Evolutionary conservation across 208 protist species (phyloP).

Genomic region (Leishmania major): DNA sequence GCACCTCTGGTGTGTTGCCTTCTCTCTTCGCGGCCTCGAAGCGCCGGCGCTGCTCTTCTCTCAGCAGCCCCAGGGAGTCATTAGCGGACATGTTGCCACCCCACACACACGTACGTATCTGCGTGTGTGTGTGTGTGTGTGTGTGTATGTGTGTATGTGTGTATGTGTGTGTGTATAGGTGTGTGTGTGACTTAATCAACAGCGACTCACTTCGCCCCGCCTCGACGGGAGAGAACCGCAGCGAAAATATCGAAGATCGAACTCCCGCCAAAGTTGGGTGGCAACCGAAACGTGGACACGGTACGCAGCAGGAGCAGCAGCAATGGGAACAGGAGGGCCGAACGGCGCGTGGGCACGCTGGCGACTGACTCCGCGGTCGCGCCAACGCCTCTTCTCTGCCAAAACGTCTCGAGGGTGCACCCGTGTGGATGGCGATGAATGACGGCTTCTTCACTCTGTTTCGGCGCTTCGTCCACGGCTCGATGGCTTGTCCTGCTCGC

Average conservation of each 20-base stretch:
- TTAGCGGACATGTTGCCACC: constrained; percentile 6
- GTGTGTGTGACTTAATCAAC: neutral
- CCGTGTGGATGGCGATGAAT: neutral
- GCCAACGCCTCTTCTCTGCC: neutral
- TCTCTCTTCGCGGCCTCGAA: constrained; percentile 28
- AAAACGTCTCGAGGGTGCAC: neutral
- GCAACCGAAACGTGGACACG: neutral
- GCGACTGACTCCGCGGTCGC: neutral
- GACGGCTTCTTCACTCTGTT: neutral
- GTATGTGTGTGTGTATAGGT: neutral
- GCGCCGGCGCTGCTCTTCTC: constrained; percentile 37
- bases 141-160: neutral
- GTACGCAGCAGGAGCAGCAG: neutral
- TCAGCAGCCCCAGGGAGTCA: constrained; percentile 19
- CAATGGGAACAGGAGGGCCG: neutral
- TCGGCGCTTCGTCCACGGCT: no score
- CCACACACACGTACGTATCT: neutral
- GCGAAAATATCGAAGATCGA: neutral
- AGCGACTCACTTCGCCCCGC: neutral
- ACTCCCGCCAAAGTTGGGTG: neutral
- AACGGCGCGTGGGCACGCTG: neutral
- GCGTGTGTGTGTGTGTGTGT: neutral
- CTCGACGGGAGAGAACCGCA: neutral
- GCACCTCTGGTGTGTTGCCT: constrained; percentile 44
- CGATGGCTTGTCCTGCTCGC: neutral